Evolutionary conservation across 2,329 filamentous ascomycete genomes (phyloP).

Genomic region (Periconia digitata): DNA sequence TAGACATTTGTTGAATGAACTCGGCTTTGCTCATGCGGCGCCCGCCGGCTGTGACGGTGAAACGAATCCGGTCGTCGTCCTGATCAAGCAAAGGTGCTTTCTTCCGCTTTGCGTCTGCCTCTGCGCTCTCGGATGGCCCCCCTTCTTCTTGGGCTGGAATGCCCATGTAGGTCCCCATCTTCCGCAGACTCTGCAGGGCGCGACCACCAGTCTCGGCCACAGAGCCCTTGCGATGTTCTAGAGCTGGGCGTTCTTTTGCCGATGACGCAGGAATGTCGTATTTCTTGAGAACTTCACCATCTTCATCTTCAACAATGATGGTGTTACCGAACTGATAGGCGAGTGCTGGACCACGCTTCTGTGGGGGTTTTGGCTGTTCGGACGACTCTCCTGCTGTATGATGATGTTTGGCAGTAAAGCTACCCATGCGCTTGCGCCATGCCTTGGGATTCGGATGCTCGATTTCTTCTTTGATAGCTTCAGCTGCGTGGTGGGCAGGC

Average conservation of each 20-base stretch:
- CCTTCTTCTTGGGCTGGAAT: constrained; percentile 31
- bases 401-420: constrained; percentile 46
- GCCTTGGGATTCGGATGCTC: constrained; percentile 41
- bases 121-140: constrained; percentile 13
- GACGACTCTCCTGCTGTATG: constrained; percentile 36
- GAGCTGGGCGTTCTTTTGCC: constrained; percentile 42
- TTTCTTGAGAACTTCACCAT: constrained; percentile 83
- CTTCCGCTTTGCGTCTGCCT: constrained; percentile 23
- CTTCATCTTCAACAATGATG: constrained; percentile 85
- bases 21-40: constrained; percentile 77
- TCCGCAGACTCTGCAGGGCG: constrained; percentile 49
- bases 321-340: constrained; percentile 87
- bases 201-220: constrained; percentile 36
- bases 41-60: constrained; percentile 73
- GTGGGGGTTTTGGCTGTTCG: constrained; percentile 38
- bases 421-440: constrained; percentile 51
- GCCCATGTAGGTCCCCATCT: constrained; percentile 59
- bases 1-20: constrained; percentile 73
- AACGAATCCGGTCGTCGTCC: constrained; percentile 73
- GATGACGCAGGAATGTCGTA: constrained; percentile 68
- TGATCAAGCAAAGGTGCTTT: constrained; percentile 51
- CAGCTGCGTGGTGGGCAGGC: constrained; percentile 40
- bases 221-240: constrained; percentile 28
- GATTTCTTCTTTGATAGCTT: constrained; percentile 29
- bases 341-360: constrained; percentile 68